phyloP scores from a whole-genome alignment of 179 eudicot genomes.

The Beta lomatogona region DNA sequence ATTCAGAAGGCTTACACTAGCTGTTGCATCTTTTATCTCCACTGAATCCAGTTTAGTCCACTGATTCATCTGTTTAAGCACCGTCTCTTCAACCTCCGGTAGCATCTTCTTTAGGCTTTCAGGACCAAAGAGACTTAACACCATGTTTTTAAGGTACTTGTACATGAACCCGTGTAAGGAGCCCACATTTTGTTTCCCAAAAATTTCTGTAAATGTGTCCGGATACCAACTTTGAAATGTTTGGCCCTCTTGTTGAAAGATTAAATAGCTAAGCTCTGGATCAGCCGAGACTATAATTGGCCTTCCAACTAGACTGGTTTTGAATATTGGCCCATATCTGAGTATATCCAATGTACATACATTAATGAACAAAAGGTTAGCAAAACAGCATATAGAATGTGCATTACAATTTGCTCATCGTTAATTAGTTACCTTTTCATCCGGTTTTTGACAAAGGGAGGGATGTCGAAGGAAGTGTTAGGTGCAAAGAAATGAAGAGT shows the following conservation, averaged over 20 bases:
- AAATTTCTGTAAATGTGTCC: conserved; percentile 75
- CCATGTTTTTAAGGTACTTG: conserved; percentile 90
- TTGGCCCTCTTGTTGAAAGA: conserved; percentile 84
- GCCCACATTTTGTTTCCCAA: conserved; percentile 77
- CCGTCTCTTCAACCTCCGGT: conserved; percentile 70
- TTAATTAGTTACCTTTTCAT: conserved; percentile 60
- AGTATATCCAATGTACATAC: conserved; percentile 5
- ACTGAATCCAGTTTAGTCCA: conserved; percentile 60
- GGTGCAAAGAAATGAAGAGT: conserved; percentile 75
- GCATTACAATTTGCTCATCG: neutral
- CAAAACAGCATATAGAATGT: neutral
- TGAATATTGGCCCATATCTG: conserved; percentile 85
- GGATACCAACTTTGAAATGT: conserved; percentile 88
- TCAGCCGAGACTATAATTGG: conserved; percentile 77
- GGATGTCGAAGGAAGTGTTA: conserved; percentile 50
- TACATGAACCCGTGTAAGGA: conserved; percentile 84
- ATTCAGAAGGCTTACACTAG: conserved; percentile 53
- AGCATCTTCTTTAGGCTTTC: conserved; percentile 85
- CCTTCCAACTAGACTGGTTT: conserved; percentile 78
- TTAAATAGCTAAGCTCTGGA: conserved; percentile 62
- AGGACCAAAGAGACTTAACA: conserved; percentile 74
- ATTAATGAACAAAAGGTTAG: conserved; percentile 3
- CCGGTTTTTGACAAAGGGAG: conserved; percentile 72
- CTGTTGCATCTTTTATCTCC: conserved; percentile 78
- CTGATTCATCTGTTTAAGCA: conserved; percentile 42